A percentile compares a stretch with the other conserved stretches of the same genome.
Evolutionary conservation across 805 yeast genomes (phyloP).

Genomic region (Candida adriatica): DNA sequence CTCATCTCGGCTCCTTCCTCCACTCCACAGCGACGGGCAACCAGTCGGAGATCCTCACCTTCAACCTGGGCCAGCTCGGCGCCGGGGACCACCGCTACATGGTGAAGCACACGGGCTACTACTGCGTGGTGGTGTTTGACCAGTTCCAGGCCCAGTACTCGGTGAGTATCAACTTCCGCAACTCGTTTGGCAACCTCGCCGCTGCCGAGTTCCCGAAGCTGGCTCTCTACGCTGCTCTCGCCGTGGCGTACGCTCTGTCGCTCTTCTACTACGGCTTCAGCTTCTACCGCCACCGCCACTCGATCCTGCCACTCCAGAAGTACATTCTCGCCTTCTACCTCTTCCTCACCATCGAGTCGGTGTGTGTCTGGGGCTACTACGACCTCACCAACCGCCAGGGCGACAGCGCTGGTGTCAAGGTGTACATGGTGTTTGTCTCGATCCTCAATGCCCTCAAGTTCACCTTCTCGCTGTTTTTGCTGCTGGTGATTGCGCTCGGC

Average conservation of each 20-base stretch:
- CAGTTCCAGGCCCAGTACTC: constrained; percentile 36
- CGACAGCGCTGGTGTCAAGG: constrained; percentile 47
- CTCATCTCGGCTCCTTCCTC: constrained; percentile 57
- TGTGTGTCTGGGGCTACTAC: constrained; percentile 87
- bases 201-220: constrained; percentile 90
- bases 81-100: constrained; percentile 56
- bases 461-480: constrained; percentile 81
- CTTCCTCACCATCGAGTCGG: constrained; percentile 76
- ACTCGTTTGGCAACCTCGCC: constrained; percentile 83
- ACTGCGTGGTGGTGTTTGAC: constrained; percentile 74
- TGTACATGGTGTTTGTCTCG: constrained; percentile 73
- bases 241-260: constrained; percentile 76
- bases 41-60: constrained; percentile 50
- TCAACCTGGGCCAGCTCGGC: constrained; percentile 50
- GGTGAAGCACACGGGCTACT: constrained; percentile 77
- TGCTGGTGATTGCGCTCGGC: constrained; percentile 82
- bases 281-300: constrained; percentile 78
- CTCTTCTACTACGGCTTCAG: constrained; percentile 81
- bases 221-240: constrained; percentile 80
- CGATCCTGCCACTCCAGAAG: constrained; percentile 82
- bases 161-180: constrained; percentile 76
- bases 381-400: constrained; percentile 70
- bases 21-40: constrained; percentile 34
- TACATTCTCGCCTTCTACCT: constrained; percentile 82
- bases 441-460: constrained; percentile 73